phyloP scores from a whole-genome alignment of 306 rosid species.

The Cajanus cajan region DNA sequence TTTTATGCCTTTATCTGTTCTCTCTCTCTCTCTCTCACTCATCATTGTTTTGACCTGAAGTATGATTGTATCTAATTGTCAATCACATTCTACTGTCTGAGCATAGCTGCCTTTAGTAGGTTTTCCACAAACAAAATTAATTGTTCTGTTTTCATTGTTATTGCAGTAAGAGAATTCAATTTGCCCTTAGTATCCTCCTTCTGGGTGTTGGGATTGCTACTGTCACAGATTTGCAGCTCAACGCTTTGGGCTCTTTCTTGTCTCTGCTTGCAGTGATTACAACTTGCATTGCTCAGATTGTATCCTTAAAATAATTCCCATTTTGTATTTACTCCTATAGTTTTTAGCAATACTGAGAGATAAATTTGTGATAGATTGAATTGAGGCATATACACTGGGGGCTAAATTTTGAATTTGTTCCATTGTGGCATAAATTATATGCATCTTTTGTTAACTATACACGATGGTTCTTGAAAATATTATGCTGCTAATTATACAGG shows the following conservation, averaged over 20 bases:
- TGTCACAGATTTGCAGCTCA: constrained; percentile 90
- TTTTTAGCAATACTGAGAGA: background rate
- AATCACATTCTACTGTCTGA: background rate
- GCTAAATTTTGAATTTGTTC: constrained; percentile 7
- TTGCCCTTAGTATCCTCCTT: constrained; percentile 75
- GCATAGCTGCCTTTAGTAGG: background rate
- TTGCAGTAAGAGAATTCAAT: constrained; percentile 84
- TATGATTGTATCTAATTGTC: background rate
- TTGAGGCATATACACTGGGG: background rate
- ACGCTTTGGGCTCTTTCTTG: constrained; percentile 77
- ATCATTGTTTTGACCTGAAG: background rate
- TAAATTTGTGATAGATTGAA: background rate
- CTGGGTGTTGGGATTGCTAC: constrained; percentile 95
- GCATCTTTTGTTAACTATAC: constrained; percentile 21
- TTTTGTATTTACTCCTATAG: background rate
- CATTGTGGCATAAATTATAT: background rate
- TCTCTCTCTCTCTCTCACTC: background rate
- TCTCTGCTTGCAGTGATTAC: constrained; percentile 87
- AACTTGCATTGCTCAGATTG: constrained; percentile 96
- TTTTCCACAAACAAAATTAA: constrained; percentile 18
- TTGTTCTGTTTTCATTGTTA: constrained; percentile 27
- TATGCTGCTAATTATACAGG: background rate
- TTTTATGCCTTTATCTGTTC: background rate
- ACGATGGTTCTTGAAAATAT: constrained; percentile 13
- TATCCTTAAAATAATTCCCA: constrained; percentile 55